phyloP scores from a whole-genome alignment of 441 rosid genomes.

The Manihot esculenta region DNA sequence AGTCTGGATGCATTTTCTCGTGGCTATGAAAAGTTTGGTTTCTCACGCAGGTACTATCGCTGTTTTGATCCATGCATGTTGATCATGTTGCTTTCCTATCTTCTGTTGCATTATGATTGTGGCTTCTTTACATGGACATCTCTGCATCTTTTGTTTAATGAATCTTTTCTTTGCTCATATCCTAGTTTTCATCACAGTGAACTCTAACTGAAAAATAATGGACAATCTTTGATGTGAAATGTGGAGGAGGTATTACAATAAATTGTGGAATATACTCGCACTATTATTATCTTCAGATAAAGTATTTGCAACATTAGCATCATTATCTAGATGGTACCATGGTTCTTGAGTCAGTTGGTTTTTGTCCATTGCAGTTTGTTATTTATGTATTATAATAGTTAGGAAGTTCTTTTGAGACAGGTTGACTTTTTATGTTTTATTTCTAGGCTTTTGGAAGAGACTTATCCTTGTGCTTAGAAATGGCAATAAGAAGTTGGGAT shows the following conservation, averaged over 20 bases:
- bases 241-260: neutral
- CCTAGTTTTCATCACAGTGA: neutral
- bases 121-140: constrained; percentile 2
- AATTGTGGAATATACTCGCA: no score
- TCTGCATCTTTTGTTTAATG: neutral
- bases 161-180: neutral
- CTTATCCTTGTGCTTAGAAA: neutral
- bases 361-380: no score
- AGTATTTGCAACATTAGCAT: no score
- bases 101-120: constrained; percentile 11
- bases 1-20: constrained; percentile 93
- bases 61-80: constrained; percentile 15
- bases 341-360: no score
- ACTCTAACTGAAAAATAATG: constrained; percentile 6
- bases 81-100: neutral
- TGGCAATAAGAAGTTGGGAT: neutral
- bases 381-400: no score
- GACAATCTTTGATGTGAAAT: neutral
- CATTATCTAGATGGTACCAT: no score
- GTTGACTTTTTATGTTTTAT: neutral
- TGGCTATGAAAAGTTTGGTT: constrained; percentile 92
- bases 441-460: neutral
- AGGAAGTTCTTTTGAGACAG: no score
- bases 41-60: constrained; percentile 71
- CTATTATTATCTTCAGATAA: no score